Percentiles rank a stretch among this genome's conserved stretches.
Conservation (phyloP, 2,329 filamentous ascomycete species). For the Calonectria honghensis region DNA sequence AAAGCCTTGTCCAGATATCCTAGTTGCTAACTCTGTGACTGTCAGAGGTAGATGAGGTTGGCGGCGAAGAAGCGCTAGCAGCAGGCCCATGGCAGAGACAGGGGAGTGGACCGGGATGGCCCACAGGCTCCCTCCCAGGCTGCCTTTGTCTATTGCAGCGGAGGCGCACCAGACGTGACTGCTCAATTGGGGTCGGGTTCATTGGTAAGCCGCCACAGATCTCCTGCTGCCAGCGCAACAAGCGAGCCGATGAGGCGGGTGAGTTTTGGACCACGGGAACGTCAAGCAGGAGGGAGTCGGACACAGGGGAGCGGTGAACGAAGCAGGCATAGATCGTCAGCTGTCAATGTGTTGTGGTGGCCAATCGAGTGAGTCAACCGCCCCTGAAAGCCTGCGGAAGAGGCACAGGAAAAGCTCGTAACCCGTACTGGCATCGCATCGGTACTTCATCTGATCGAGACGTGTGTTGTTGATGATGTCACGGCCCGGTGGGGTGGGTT, state of each 20-base stretch:
- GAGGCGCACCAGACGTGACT: slow-evolving; percentile 37
- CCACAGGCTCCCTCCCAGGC: slow-evolving; percentile 22
- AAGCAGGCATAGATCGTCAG: slow-evolving; percentile 46
- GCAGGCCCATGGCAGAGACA: slow-evolving; percentile 14
- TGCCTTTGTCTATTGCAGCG: neutral
- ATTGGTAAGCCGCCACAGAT: slow-evolving; percentile 39
- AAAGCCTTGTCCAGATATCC: slow-evolving; percentile 20
- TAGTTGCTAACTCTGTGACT: slow-evolving; percentile 12
- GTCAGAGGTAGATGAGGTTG: slow-evolving; percentile 25
- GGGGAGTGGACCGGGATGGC: slow-evolving; percentile 29
- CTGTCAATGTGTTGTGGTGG: slow-evolving; percentile 45
- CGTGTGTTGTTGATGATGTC: slow-evolving; percentile 30
- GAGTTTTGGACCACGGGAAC: slow-evolving; percentile 38
- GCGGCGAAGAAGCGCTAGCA: slow-evolving; percentile 26
- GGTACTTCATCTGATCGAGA: slow-evolving; percentile 16
- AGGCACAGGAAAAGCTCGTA: slow-evolving; percentile 3
- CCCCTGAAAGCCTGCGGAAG: slow-evolving; percentile 20
- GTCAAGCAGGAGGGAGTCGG: slow-evolving; percentile 33
- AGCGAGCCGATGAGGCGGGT: slow-evolving; percentile 38
- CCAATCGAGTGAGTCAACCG: slow-evolving; percentile 29
- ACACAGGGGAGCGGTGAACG: slow-evolving; percentile 50
- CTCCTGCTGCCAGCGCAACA: slow-evolving; percentile 39
- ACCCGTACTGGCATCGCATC: neutral
- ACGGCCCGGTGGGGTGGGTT: slow-evolving; percentile 9
- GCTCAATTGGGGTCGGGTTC: slow-evolving; percentile 41